Percentiles rank a stretch among this genome's conserved stretches.
phyloP scores from a whole-genome alignment of 768 basidiomycete species.

The Udeniomyces megalosporus region DNA sequence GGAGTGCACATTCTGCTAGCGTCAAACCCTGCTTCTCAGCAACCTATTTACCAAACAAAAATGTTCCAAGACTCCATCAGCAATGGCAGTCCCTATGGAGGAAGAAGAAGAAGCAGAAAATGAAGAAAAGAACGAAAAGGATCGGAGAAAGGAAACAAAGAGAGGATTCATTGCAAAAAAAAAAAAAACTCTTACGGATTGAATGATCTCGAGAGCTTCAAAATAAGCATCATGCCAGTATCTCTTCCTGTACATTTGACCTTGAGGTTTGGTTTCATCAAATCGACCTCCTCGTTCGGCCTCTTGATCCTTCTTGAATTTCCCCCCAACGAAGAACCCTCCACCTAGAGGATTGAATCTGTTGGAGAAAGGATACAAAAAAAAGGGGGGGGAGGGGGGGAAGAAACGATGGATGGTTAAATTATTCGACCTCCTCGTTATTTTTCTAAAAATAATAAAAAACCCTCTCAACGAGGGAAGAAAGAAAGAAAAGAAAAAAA shows the following conservation, averaged over 20 bases:
- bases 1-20: conserved; percentile 31
- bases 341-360: conserved; percentile 26
- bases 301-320: conserved; percentile 23
- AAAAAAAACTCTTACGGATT: too few species aligned
- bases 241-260: conserved; percentile 22
- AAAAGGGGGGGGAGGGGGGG: too few species aligned
- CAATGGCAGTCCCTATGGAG: too few species aligned
- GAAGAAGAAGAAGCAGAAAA: too few species aligned
- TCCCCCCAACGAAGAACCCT: conserved; percentile 35
- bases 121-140: neutral
- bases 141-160: too few species aligned
- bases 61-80: too few species aligned
- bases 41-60: conserved; percentile 18
- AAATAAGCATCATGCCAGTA: conserved; percentile 46
- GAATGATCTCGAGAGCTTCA: conserved; percentile 36
- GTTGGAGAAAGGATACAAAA: too few species aligned
- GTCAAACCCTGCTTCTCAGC: conserved; percentile 32
- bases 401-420: neutral
- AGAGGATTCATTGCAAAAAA: too few species aligned
- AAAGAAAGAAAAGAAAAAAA: conserved; percentile 17
- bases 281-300: conserved; percentile 44
- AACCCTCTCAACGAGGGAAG: neutral
- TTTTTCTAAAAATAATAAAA: too few species aligned
- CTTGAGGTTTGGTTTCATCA: conserved; percentile 29
- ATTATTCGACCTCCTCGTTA: neutral